Base-by-base conservation (phyloP, 2,329 filamentous ascomycete genomes). In the Leptosphaerulina australis region DNA sequence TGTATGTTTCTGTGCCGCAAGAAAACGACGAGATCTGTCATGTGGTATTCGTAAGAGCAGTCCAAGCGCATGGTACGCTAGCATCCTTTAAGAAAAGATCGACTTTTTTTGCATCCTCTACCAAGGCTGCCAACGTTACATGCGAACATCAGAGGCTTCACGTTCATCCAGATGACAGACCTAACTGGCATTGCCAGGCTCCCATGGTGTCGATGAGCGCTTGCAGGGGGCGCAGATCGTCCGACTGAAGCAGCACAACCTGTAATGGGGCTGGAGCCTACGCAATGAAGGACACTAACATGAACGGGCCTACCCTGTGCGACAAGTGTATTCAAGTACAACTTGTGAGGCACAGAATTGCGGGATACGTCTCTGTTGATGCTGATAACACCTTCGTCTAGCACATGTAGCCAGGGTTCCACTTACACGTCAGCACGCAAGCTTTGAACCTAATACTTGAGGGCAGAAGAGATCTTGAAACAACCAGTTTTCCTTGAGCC, bases 321-420 rank as follows among this genome's bases (percentile, higher is more conserved):
- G 25, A 38, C 37, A 29, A 29, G 36, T 43, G 54, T 52, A 49
- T 49, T 50, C 46, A 39, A 43, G 43, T 46, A 52, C 31, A 20
- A 34, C n/a, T 28, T 43, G 29, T 22, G 20, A 38, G 14, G 31
- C 34, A 41, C 12, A 29, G 34, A 21, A 10, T 6, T 8, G 24
- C 14, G 9, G 11, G 9, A 46, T 38, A 21, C 9, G 5, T 7
- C 15, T 3, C 15, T 6, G 14, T 29, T 7, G 18, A 29, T 12
- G 6, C n/a, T n/a, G 22, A 9, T n/a, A 25, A 26, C 12, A 39
- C 12, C 4, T 31, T 4, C 11, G 15, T 18, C 2, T 33, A 12
- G 26, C 5, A n/a, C 8, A 14, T 9, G 11, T 5, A 18, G 14
- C 3, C 9, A 54, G 43, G 47, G 33, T 2, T 10, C 28, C 40